These are phyloP conservation scores for Paradendryphiella salina DNA, from an alignment of 2,329 filamentous ascomycete genomes.

Conservation along the genomic window DNA sequence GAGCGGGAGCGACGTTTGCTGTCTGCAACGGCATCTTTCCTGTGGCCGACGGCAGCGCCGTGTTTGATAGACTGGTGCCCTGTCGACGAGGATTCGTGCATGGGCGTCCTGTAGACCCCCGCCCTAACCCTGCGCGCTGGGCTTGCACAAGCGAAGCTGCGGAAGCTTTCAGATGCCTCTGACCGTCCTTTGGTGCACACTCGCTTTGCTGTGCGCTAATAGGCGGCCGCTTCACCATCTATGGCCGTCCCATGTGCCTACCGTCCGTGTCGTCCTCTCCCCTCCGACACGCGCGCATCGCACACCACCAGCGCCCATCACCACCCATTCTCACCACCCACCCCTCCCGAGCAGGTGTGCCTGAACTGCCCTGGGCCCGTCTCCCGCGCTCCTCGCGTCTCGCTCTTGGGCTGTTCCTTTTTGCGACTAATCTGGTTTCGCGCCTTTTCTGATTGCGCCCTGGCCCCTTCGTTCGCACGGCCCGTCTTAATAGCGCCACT, in stretches of 20 bases:
- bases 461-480: constrained; percentile 36
- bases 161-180: constrained; percentile 7
- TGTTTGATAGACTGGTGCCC: constrained; percentile 22
- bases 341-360: constrained; percentile 1
- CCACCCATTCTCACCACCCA: not conserved
- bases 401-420: constrained; percentile 13
- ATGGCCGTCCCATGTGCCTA: not conserved
- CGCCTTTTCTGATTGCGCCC: constrained; percentile 27
- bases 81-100: constrained; percentile 11
- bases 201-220: constrained; percentile 23
- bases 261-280: not conserved
- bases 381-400: constrained; percentile 14
- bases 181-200: constrained; percentile 14
- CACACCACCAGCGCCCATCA: not conserved
- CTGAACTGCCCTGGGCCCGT: constrained; percentile 11
- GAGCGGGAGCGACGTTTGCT: constrained; percentile 30
- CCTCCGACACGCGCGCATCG: not conserved
- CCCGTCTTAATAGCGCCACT: constrained; percentile 35
- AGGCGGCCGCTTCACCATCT: constrained; percentile 18
- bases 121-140: constrained; percentile 30
- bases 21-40: constrained; percentile 23
- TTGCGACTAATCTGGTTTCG: constrained; percentile 23
- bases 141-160: constrained; percentile 37
- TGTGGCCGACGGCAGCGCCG: constrained; percentile 10
- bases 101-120: constrained; percentile 16